phyloP scores from a whole-genome alignment of 2,329 filamentous ascomycete genomes.

The Beauveria sp. region DNA sequence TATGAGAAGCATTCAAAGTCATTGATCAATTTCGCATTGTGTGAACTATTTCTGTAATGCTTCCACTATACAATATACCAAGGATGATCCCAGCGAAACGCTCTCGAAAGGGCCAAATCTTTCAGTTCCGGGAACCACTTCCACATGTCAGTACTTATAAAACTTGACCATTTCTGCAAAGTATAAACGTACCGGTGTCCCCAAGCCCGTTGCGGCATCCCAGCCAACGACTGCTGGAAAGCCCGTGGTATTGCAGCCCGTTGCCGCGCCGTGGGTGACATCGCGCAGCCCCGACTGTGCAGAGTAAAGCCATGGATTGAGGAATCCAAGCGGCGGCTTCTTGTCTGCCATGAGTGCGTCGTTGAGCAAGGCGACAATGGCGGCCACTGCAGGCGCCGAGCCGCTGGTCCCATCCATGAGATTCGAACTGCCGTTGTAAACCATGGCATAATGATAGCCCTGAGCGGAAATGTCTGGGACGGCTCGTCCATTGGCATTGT shows the following conservation, averaged over 20 bases:
- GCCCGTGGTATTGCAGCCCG: conserved; percentile 2
- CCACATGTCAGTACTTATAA: not conserved
- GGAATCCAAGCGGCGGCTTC: conserved; percentile 46
- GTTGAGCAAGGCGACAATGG: conserved; percentile 57
- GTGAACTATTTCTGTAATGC: not conserved
- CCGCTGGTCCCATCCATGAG: conserved; percentile 31
- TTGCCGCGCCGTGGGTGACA: conserved; percentile 13
- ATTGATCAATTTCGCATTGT: not conserved
- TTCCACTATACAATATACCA: not conserved
- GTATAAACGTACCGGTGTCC: conserved; percentile 16
- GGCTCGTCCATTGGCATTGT: conserved; percentile 42
- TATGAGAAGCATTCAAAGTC: too few species aligned
- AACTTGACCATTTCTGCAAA: too few species aligned
- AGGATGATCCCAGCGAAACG: conserved; percentile 1
- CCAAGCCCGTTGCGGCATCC: conserved; percentile 26
- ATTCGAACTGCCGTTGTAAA: conserved; percentile 14
- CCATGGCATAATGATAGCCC: conserved; percentile 23
- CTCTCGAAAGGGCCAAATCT: not conserved
- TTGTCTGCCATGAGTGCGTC: conserved; percentile 51
- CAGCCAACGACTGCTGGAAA: conserved; percentile 12
- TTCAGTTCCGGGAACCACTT: conserved; percentile 10
- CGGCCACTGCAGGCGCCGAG: conserved; percentile 54
- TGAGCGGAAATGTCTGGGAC: conserved; percentile 58
- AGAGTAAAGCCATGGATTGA: conserved; percentile 54
- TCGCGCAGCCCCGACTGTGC: not conserved